Conservation (phyloP, 208 protist genomes). For the Balamuthia mandrillaris region DNA sequence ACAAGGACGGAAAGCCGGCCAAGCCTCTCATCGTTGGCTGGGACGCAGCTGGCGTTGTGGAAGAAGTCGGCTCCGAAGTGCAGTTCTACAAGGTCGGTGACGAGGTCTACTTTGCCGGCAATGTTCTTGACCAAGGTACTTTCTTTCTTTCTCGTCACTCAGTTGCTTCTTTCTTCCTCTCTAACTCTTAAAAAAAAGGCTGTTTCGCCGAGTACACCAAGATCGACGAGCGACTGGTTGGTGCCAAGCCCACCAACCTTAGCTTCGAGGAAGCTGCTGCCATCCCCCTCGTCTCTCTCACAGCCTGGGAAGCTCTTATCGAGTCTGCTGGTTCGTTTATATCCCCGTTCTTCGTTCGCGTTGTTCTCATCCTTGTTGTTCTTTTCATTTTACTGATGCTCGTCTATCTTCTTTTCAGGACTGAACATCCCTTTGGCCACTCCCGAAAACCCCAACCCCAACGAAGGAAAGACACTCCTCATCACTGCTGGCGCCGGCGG, state of each 20-base stretch:
- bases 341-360: no score
- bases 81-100: conserved; percentile 6
- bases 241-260: neutral
- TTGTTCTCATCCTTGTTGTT: neutral
- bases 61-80: neutral
- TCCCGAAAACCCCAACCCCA: neutral
- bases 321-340: no score
- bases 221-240: neutral
- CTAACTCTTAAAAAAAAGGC: no score
- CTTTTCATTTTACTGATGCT: neutral
- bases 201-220: neutral
- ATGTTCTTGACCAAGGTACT: no score
- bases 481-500: neutral
- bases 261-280: conserved; percentile 4
- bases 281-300: neutral
- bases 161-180: no score
- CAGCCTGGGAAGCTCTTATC: conserved; percentile 22
- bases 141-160: no score
- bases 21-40: neutral
- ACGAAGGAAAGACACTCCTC: neutral
- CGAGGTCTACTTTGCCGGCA: conserved; percentile 26
- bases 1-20: neutral
- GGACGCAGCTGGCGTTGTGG: conserved; percentile 9
- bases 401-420: neutral
- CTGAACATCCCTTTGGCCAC: neutral